A percentile compares a stretch with the other conserved stretches of the same genome.
These are phyloP conservation scores for Ceriops tagal DNA, from an alignment of 345 rosid genomes.

Conservation along the genomic window DNA sequence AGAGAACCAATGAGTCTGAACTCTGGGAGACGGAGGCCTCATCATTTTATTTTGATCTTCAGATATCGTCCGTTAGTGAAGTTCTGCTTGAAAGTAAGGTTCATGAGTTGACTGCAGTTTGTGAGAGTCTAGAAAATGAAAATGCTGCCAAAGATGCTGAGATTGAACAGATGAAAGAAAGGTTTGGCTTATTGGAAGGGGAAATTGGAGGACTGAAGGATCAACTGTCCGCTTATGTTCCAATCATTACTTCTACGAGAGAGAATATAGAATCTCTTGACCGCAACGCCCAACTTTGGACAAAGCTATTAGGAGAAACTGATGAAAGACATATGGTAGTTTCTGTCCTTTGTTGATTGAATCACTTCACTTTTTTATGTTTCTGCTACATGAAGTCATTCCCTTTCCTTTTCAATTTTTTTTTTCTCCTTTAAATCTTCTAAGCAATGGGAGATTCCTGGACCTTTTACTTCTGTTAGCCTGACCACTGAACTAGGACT, in stretches of 20 bases:
- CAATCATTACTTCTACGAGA: constrained; percentile 19
- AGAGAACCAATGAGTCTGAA: constrained; percentile 70
- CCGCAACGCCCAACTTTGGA: constrained; percentile 30
- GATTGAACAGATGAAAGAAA: constrained; percentile 24
- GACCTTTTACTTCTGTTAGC: neutral
- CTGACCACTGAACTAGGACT: neutral
- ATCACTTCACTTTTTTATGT: neutral
- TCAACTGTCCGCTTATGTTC: constrained; percentile 31
- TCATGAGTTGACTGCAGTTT: constrained; percentile 29
- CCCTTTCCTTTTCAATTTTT: neutral
- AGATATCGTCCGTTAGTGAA: constrained; percentile 61
- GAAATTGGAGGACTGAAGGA: constrained; percentile 25
- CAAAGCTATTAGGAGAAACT: constrained; percentile 15
- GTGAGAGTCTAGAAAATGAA: constrained; percentile 20
- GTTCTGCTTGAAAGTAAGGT: constrained; percentile 49
- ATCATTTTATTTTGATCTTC: constrained; percentile 83
- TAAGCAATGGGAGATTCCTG: neutral
- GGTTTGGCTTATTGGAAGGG: constrained; percentile 17
- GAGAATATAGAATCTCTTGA: constrained; percentile 25
- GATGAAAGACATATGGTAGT: constrained; percentile 33
- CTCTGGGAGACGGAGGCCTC: constrained; percentile 93
- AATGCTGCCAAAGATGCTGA: constrained; percentile 22
- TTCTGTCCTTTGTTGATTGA: constrained; percentile 9
- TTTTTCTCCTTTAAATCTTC: neutral
- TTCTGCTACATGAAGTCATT: no score